Conservation (phyloP, 2,329 filamentous ascomycete genomes). For the Cyphellophora attinorum region DNA sequence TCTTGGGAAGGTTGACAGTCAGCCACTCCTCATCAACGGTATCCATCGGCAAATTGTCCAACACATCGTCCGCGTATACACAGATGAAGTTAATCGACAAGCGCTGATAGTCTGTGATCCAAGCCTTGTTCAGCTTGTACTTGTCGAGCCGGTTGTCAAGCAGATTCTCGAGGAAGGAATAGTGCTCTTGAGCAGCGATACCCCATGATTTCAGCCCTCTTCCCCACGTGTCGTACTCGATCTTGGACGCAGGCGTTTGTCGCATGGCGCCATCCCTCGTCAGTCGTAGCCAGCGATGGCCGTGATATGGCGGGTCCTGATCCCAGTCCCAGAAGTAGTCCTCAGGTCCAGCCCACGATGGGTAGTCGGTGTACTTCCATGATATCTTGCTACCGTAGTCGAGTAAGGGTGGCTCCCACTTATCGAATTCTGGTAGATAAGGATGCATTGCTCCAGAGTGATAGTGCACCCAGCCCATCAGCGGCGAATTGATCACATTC, state of each 20-base stretch:
- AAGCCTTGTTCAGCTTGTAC: conserved; percentile 33
- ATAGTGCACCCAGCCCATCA: conserved; percentile 45
- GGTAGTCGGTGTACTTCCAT: conserved; percentile 26
- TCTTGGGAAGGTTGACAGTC: conserved; percentile 27
- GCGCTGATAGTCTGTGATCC: conserved; percentile 40
- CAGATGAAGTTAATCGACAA: conserved; percentile 47
- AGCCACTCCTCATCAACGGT: conserved; percentile 40
- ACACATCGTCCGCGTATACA: conserved; percentile 44
- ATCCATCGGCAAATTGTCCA: conserved; percentile 36
- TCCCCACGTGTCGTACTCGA: conserved; percentile 34
- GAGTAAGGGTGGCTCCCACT: conserved; percentile 5
- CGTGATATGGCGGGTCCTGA: conserved; percentile 27
- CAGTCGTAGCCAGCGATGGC: conserved; percentile 41
- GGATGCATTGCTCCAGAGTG: conserved; percentile 44
- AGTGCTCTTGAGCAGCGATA: conserved; percentile 35
- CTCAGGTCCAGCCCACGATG: conserved; percentile 24
- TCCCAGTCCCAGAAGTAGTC: conserved; percentile 21
- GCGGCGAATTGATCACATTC: conserved; percentile 48
- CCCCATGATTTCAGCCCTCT: conserved; percentile 14
- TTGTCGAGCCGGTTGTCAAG: conserved; percentile 31
- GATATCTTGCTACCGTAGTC: conserved; percentile 11
- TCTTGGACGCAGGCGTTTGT: conserved; percentile 37
- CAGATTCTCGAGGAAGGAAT: conserved; percentile 38
- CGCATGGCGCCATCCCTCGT: conserved; percentile 32
- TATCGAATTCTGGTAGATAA: conserved; percentile 39